Evolutionary conservation across 768 basidiomycete genomes (phyloP).

Genomic region (Suillus americanus): DNA sequence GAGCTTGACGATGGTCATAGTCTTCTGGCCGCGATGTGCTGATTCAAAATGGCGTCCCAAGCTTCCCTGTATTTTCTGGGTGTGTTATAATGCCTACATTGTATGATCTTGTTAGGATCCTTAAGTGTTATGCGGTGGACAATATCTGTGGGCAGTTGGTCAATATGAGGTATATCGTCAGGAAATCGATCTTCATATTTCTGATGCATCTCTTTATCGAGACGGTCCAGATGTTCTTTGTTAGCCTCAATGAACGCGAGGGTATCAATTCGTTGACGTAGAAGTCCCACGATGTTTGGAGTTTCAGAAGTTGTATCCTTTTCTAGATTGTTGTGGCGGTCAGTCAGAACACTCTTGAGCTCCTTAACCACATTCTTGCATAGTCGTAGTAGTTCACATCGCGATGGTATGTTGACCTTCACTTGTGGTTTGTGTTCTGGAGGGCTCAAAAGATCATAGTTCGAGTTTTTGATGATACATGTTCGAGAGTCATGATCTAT

Average conservation of each 20-base stretch:
- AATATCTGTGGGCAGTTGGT: too few species aligned
- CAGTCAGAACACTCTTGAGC: background rate
- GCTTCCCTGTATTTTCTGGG: too few species aligned
- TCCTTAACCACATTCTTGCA: fast-evolving
- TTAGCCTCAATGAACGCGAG: constrained; percentile 6
- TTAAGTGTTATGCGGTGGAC: too few species aligned
- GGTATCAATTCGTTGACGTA: background rate
- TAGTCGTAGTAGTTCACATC: fast-evolving
- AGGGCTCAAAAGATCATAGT: constrained; percentile 14
- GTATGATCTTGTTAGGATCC: too few species aligned
- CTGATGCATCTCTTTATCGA: too few species aligned
- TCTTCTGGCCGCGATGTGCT: too few species aligned
- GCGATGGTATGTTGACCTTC: fast-evolving
- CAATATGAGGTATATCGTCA: too few species aligned
- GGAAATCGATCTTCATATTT: too few species aligned
- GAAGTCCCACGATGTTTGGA: fast-evolving
- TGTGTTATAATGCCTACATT: too few species aligned
- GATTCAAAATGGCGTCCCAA: too few species aligned
- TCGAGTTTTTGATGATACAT: constrained; percentile 1
- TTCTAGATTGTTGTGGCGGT: fast-evolving
- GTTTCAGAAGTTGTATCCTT: fast-evolving
- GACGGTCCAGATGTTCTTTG: too few species aligned
- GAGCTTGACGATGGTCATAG: too few species aligned
- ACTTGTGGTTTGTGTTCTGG: background rate
- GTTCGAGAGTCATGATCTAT: background rate